A percentile compares a stretch with the other conserved stretches of the same genome.
Evolutionary conservation across 805 yeast genomes (phyloP).

Genomic region (Teunomyces tritomae): DNA sequence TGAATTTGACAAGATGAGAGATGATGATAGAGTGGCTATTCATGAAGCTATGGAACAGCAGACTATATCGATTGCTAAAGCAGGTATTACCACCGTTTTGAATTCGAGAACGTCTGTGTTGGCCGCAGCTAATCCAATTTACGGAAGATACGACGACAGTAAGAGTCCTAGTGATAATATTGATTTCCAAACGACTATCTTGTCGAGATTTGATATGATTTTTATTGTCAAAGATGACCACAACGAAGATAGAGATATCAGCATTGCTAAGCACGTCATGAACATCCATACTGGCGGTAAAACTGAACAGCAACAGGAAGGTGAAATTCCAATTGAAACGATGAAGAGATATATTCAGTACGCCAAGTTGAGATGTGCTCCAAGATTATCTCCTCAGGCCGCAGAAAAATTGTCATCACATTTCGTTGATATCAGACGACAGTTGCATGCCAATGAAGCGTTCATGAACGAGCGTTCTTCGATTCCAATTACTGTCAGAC

Average conservation of each 20-base stretch:
- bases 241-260: conserved; percentile 76
- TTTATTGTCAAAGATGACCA: conserved; percentile 96
- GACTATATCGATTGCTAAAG: conserved; percentile 97
- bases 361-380: conserved; percentile 89
- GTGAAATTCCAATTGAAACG: conserved; percentile 84
- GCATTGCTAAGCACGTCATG: conserved; percentile 93
- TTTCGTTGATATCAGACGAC: conserved; percentile 85
- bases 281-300: conserved; percentile 83
- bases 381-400: conserved; percentile 84
- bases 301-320: conserved; percentile 48
- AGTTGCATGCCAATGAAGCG: conserved; percentile 75
- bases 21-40: conserved; percentile 97
- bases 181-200: conserved; percentile 94
- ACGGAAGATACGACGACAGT: conserved; percentile 94
- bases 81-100: conserved; percentile 95
- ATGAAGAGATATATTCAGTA: conserved; percentile 93
- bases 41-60: conserved; percentile 99
- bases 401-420: conserved; percentile 87
- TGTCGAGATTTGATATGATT: conserved; percentile 98
- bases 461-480: conserved; percentile 86
- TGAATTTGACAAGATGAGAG: conserved; percentile 99
- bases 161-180: conserved; percentile 97
- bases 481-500: conserved; percentile 96
- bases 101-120: conserved; percentile 95
- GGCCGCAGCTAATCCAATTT: conserved; percentile 97